Evolutionary conservation across 2,329 filamentous ascomycete genomes (phyloP), one percentile per base, ranked within the genome.

Genomic region (Claviceps citrina): DNA sequence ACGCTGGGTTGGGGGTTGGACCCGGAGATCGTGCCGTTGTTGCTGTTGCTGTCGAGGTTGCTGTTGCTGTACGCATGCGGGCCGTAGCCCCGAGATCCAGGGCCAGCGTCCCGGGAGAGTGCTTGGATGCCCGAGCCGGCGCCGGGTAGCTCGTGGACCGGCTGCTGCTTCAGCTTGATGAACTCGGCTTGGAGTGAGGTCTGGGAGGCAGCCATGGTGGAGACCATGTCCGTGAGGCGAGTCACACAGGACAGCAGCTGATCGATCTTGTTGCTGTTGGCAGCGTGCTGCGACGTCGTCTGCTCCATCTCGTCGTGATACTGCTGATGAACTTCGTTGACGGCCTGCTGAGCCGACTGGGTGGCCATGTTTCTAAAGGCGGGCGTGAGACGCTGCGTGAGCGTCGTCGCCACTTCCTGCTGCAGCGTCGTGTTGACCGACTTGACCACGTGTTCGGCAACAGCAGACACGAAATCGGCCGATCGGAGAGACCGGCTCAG

Each of bases 351-450:
- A 9, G 80, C 75, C 16, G 78, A 70, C 47, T 78, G 72, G 33
- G 71, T 65, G 12, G 81, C 70, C 47, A 85, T 66, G 38, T 70
- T 71, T 38, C 73, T 73, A 47, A 89, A 69, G 9, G 75, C 66
- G 2, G 83, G 79, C 2, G 73, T 64, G n/a, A 91, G 67, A 24
- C 71, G 71, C 44, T 69, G 70, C 31, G 75, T 68, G 28, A 89
- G 59, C 8, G 73, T 65, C 27, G 68, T 66, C 12, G 71, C 60
- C 36, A 93, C 67, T 42, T 83, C 78, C 41, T 74, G 68, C 51
- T 93, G 81, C 22, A 94, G 67, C 40, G 73, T 76, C 32, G 72
- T 63, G 4, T 73, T 65, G 24, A 94, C 70, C 36, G 73, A 76
- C 47, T 74, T 72, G 3, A 76, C 68, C 26, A 93, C 71, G 38